Evolutionary conservation across 179 eudicot genomes (phyloP).

Genomic region (Nepenthes alata): DNA sequence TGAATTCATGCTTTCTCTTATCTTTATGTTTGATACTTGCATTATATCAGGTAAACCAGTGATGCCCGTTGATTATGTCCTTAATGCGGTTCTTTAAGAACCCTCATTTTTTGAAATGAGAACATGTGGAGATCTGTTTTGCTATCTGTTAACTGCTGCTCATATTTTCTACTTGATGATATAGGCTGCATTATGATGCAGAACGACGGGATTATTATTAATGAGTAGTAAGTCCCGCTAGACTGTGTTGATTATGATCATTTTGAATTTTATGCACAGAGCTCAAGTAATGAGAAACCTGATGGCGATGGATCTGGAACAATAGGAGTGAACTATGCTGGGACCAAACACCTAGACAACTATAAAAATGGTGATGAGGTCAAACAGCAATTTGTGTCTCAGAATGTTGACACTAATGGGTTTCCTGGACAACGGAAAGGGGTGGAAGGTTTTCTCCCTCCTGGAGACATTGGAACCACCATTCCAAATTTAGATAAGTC

Average conservation of each 20-base stretch:
- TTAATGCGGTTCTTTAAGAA: too few species aligned
- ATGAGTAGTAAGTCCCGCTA: too few species aligned
- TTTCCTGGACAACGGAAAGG: constrained; percentile 29
- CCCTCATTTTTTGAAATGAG: too few species aligned
- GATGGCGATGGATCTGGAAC: constrained; percentile 31
- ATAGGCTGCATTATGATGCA: too few species aligned
- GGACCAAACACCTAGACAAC: constrained; percentile 17
- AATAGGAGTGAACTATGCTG: constrained; percentile 20
- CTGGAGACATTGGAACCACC: constrained; percentile 34
- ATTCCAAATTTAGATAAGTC: constrained; percentile 31
- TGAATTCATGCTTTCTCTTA: too few species aligned
- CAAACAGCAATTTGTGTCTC: constrained; percentile 19
- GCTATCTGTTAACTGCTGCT: too few species aligned
- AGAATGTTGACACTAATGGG: constrained; percentile 21
- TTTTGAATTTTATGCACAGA: constrained; percentile 24
- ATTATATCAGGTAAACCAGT: too few species aligned
- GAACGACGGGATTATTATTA: too few species aligned
- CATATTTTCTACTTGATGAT: too few species aligned
- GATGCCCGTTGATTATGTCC: too few species aligned
- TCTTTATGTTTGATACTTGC: too few species aligned
- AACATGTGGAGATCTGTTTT: too few species aligned
- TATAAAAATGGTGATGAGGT: constrained; percentile 18
- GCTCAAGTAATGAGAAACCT: constrained; percentile 27
- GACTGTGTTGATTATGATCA: constrained; percentile 3
- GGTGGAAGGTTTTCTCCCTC: constrained; percentile 27